A percentile compares a stretch with the other conserved stretches of the same genome.
These are phyloP conservation scores for Choricystis sp. DNA, from an alignment of 139 green algal genomes.

Conservation along the genomic window DNA sequence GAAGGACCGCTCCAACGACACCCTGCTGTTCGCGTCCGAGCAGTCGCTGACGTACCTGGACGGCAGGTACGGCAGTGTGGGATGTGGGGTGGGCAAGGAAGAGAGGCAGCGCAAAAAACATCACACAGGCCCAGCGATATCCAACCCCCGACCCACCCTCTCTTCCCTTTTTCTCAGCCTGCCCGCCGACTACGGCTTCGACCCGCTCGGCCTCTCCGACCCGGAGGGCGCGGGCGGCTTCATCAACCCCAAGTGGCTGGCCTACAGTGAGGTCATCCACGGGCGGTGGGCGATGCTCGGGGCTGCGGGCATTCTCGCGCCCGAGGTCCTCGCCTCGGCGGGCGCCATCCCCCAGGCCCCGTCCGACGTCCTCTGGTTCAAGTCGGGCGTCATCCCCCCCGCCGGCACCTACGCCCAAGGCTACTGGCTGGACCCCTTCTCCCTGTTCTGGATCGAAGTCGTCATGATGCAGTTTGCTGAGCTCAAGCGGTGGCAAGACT, in stretches of 20 bases:
- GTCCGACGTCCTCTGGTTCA: constrained; percentile 66
- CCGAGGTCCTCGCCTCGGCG: constrained; percentile 67
- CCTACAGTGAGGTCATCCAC: constrained; percentile 67
- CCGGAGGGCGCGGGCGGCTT: constrained; percentile 77
- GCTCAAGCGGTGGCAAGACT: constrained; percentile 70
- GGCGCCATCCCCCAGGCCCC: constrained; percentile 59
- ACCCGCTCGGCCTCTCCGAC: constrained; percentile 86
- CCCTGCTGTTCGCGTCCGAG: constrained; percentile 30
- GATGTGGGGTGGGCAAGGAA: too few species aligned
- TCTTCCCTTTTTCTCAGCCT: too few species aligned
- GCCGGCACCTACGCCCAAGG: constrained; percentile 39
- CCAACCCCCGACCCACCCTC: too few species aligned
- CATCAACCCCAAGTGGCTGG: constrained; percentile 82
- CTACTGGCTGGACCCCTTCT: constrained; percentile 86
- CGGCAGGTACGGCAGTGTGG: too few species aligned
- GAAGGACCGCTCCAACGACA: constrained; percentile 48
- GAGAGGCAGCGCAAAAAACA: too few species aligned
- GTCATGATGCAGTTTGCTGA: constrained; percentile 92
- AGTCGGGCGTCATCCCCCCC: constrained; percentile 76
- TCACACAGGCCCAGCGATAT: too few species aligned
- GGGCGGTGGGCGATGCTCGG: constrained; percentile 91
- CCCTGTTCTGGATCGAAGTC: constrained; percentile 89
- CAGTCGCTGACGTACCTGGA: constrained; percentile 77
- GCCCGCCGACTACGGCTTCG: constrained; percentile 63
- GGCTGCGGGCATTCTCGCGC: constrained; percentile 80